Evolutionary conservation across 306 rosid genomes (phyloP), one percentile per base, ranked within the genome.

Genomic region (peach (Prunus persica)): DNA sequence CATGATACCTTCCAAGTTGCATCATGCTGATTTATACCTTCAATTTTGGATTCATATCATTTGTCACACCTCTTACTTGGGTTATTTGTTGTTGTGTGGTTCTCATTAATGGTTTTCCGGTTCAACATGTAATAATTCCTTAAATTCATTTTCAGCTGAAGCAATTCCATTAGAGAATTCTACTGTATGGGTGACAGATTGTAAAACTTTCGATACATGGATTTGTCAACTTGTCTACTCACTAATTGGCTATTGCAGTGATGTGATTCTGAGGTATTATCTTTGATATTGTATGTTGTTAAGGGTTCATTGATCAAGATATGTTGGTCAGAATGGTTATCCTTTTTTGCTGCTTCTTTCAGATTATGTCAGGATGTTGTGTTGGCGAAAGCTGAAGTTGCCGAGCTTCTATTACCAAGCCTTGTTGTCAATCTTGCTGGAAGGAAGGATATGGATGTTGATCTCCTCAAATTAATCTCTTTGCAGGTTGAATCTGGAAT

Each of bases 311-410:
- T 10, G 25, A 65, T 52, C n/a, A 19, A 22, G 4, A 7, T 50
- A n/a, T 56, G 30, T 58, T 51, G 41, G 50, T 60, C 50, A 28
- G 32, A 27, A 25, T 58, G 76, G 18, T 51, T 16, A 19, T 15
- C 47, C 19, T 15, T 11, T 19, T 52, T 30, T 11, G 22, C 0
- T 73, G 69, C 63, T 84, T 22, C 61, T 80, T 82, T 20, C 96
- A 93, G 98, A 82, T 90, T 93, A 78, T 93, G 96, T 83, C 94
- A 90, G 83, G 97, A 93, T 83, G 84, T 93, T 78, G 86, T 88
- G 51, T 60, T 86, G 79, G 78, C 81, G 65, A 90, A 91, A 91
- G 91, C 94, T 81, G 97, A 93, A 84, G 86, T 86, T 78, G 94
- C 98, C 22, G 97, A 93, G 88, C 91, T 93, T 66, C 88, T 93